Base-by-base conservation (phyloP, 768 basidiomycete species). In the Dendrothele bispora region DNA sequence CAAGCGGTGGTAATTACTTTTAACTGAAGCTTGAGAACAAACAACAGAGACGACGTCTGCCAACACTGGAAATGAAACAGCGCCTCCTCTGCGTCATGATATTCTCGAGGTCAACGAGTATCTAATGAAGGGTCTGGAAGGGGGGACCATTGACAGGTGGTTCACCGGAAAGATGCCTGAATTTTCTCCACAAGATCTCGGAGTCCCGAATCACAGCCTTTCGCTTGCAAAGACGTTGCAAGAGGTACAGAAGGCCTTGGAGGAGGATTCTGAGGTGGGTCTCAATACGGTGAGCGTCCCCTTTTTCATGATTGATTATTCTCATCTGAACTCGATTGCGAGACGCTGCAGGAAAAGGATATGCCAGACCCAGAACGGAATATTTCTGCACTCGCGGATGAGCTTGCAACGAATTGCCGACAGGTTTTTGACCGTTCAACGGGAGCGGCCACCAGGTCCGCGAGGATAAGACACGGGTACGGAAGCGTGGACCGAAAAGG, bases 81-180 rank as follows among this genome's bases (percentile, higher is more conserved):
- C 68, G 51, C 65, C 67, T 46, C 69, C 74, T 41, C 68, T 78
- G 27, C 77, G 81, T 47, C 81, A 89, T 60, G 90, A 92, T 63
- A 75, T 85, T 51, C 71, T 91, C 43, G 86, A 90, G 72, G 89
- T 88, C 43, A 88, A 88, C 62, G 79, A 82, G 54, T 92, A 92
- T 63, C 72, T 92, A 57, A 80, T 79, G 56, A 80, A 79, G 35
- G 87, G 89, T 39, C 75, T 92, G 36, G 71, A 77, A 43, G 69
- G 72, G 44, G 90, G 86, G 63, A 67, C 74, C 41, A 79, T 92
- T 65, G 89, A 91, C 70, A 76, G 74, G 54, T 92, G 89, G 87
- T 92, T 92, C 63, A 74, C 74, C 61, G 88, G 86, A 17, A 78
- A 80, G 15, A 61, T 73, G 24, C 81, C 83, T 20, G 62, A 61